Evolutionary conservation across 1,284 basidiomycete genomes (phyloP).

Genomic region (Fomitopsis palustris): DNA sequence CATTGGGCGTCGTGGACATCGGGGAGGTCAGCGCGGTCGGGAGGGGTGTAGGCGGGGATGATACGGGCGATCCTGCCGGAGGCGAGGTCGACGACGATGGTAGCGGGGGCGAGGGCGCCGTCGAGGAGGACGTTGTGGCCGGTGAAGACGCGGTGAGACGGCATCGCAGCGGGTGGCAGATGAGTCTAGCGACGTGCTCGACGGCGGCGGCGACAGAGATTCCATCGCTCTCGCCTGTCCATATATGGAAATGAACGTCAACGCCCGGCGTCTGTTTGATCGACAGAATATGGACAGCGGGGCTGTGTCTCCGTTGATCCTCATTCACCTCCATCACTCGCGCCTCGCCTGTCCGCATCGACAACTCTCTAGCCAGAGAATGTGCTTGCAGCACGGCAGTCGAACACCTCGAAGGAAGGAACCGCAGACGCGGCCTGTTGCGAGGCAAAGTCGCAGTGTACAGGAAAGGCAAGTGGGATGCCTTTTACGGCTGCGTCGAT

Average conservation of each 20-base stretch:
- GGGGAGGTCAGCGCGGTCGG: slow-evolving; percentile 32
- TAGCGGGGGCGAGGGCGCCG: slow-evolving; percentile 57
- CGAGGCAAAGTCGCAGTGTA: no score
- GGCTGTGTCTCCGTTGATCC: not conserved
- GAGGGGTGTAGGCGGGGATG: slow-evolving; percentile 24
- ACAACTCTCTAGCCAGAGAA: no score
- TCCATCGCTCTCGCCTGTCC: not conserved
- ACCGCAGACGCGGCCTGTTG: no score
- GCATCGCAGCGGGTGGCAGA: slow-evolving; percentile 8
- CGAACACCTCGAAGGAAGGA: no score
- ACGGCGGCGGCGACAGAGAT: not conserved
- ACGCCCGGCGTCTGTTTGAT: not conserved
- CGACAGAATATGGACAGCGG: not conserved
- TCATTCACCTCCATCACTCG: no score
- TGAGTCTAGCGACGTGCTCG: slow-evolving; percentile 9
- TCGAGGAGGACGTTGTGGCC: slow-evolving; percentile 53
- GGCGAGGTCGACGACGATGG: slow-evolving; percentile 58
- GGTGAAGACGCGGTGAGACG: slow-evolving; percentile 33
- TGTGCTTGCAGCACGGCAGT: no score
- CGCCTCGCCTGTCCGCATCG: no score
- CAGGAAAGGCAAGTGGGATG: no score
- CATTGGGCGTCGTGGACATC: slow-evolving; percentile 38
- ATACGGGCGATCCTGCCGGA: slow-evolving; percentile 71
- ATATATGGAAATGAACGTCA: not conserved
- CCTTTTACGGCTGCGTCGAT: no score